Conservation (phyloP, 2,329 filamentous ascomycete species). For the Pleoardoris graminearum region DNA sequence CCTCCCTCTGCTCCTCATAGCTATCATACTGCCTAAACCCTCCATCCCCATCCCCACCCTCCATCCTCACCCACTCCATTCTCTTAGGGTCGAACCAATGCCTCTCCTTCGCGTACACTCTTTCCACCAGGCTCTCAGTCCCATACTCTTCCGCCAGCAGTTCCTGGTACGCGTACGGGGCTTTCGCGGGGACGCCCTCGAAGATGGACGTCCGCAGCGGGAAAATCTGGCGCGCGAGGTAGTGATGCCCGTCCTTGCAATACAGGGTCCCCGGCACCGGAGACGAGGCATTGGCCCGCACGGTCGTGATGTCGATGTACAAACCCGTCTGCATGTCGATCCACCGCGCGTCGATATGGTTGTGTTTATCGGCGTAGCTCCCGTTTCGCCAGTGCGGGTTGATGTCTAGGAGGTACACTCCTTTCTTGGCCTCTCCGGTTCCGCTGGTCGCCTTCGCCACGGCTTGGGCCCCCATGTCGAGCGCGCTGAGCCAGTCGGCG, state of each 20-base stretch:
- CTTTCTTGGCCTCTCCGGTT: constrained; percentile 25
- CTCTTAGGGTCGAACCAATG: constrained; percentile 46
- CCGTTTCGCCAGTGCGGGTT: constrained; percentile 59
- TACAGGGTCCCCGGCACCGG: constrained; percentile 16
- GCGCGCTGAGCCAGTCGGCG: background rate
- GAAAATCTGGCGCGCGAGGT: constrained; percentile 58
- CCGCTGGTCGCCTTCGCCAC: background rate
- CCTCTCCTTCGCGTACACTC: constrained; percentile 45
- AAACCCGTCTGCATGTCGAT: constrained; percentile 62
- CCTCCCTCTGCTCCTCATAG: constrained; percentile 1
- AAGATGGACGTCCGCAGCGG: constrained; percentile 60
- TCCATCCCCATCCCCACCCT: background rate
- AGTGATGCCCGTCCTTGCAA: constrained; percentile 62
- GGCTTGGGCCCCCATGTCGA: constrained; percentile 12
- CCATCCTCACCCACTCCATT: constrained; percentile 29
- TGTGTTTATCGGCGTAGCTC: constrained; percentile 51
- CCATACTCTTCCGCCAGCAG: constrained; percentile 62
- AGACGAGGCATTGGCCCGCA: constrained; percentile 40
- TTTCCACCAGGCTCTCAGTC: constrained; percentile 51
- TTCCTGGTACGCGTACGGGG: constrained; percentile 61
- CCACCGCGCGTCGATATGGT: constrained; percentile 65
- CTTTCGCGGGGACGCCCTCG: constrained; percentile 57
- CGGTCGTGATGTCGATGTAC: constrained; percentile 65
- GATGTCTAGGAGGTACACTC: constrained; percentile 63
- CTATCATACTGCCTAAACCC: constrained; percentile 3